Base-by-base conservation (phyloP, 345 rosid genomes). In the Melastoma malabathricum region DNA sequence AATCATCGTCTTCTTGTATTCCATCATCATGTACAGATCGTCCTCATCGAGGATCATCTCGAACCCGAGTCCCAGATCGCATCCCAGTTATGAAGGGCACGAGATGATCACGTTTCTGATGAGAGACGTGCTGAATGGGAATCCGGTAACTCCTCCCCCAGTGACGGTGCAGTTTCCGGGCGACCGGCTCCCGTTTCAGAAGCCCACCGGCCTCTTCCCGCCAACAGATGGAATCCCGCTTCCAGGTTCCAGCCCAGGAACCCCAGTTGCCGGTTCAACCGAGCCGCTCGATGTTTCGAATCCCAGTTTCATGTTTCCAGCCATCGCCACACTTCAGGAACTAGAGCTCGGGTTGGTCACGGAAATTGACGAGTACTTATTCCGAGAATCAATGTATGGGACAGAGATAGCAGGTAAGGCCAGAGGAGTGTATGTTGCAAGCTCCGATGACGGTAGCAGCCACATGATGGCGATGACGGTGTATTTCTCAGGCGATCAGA, bases 391-490 rank as follows among this genome's bases (percentile, higher is more conserved):
- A 43, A 48, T 5, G 9, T 46, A 54, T 57, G 71, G 69, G 1
- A 52, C 68, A 16, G 15, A 34, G 18, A 23, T 54, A 2, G 55
- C 70, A 14, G 83, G 87, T 16, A 80, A 62, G 59, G 79, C 74
- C 50, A 57, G 62, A 49, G 87, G 87, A 15, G 34, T 72, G 1
- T 75, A 58, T 52, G 78, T 81, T 51, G 82, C 70, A 4, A 65
- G 78, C 53, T 69, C 78, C 1, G 83, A 71, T 46, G 58, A 72
- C 15, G 70, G 71, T 25, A 54, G 59, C 34, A 67, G 64, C 54
- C 78, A 67, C 50, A 75, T 81, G 84, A 64, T 82, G 73, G 84
- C 80, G 5, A 50, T 81, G 70, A 68, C 74, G 0, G 48, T 67
- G n/a, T 57, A 43, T 50, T 75, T 75, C 15, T 53, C 61, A 0